Conservation (phyloP, 2,329 filamentous ascomycete genomes). For the Xylaria sp. region DNA sequence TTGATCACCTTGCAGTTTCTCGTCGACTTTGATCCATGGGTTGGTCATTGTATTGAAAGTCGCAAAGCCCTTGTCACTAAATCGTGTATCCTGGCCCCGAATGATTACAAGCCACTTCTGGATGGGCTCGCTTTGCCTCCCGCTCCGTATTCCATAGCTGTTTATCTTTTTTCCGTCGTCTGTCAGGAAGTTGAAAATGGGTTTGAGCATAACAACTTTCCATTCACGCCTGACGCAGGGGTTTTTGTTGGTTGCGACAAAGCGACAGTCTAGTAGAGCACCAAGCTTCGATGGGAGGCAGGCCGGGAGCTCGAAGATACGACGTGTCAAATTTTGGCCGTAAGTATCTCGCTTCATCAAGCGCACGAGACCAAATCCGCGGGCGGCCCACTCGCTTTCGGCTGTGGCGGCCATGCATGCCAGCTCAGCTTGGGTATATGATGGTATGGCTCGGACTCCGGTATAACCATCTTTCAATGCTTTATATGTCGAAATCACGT, state of each 20-base stretch:
- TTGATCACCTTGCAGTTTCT: background rate
- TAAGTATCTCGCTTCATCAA: constrained; percentile 14
- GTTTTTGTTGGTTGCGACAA: constrained; percentile 30
- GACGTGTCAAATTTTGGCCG: constrained; percentile 19
- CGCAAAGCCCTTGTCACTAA: constrained; percentile 24
- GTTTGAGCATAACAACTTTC: constrained; percentile 27
- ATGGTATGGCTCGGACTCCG: constrained; percentile 27
- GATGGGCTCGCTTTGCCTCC: constrained; percentile 10
- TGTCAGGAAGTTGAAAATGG: constrained; percentile 12
- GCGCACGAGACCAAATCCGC: background rate
- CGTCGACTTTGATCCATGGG: constrained; percentile 27
- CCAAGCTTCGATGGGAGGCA: constrained; percentile 28
- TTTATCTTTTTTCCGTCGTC: background rate
- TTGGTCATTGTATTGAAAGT: constrained; percentile 26
- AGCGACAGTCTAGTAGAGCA: constrained; percentile 28
- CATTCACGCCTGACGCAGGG: constrained; percentile 28
- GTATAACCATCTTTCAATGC: constrained; percentile 25
- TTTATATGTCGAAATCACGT: constrained; percentile 11
- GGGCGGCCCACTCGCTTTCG: constrained; percentile 4
- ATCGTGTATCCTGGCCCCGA: constrained; percentile 25
- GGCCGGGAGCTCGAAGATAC: constrained; percentile 26
- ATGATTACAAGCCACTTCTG: constrained; percentile 32
- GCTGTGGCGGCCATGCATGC: constrained; percentile 9
- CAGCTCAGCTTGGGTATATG: constrained; percentile 26
- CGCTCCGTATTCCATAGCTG: background rate